Conservation (phyloP, 805 yeast genomes). For the Lachancea dasiensis region DNA sequence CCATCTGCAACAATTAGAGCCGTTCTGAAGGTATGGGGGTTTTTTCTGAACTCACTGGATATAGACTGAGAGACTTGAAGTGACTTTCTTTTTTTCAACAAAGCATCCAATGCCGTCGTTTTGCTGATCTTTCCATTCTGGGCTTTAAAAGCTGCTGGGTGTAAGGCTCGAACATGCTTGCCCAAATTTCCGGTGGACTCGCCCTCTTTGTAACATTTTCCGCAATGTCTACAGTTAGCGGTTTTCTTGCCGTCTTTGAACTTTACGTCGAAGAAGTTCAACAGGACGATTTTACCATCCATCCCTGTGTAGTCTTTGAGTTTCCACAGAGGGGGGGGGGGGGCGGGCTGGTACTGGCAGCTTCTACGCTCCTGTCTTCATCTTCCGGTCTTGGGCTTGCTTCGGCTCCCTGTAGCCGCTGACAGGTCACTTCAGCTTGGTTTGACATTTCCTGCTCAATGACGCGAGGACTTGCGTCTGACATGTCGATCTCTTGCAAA, state of each 20-base stretch:
- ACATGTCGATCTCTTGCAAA: background rate
- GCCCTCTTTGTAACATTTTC: constrained; percentile 4
- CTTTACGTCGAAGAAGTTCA: constrained; percentile 3
- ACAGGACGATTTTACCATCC: constrained; percentile 8
- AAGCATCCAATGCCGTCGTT: background rate
- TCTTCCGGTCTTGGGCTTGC: background rate
- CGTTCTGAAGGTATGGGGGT: constrained; percentile 1
- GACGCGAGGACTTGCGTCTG: background rate
- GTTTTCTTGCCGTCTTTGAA: background rate
- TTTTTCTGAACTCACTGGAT: background rate
- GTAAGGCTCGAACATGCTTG: constrained; percentile 6
- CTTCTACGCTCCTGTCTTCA: background rate
- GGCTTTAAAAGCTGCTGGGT: constrained; percentile 5
- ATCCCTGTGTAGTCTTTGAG: constrained; percentile 1
- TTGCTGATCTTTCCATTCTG: constrained; percentile 1
- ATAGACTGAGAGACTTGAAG: constrained; percentile 3
- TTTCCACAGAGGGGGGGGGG: background rate
- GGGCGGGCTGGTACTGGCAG: background rate
- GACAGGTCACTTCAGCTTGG: constrained; percentile 1
- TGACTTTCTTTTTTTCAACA: background rate
- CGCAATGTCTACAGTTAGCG: constrained; percentile 5
- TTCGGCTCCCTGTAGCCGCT: constrained; percentile 4
- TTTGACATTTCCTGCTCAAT: constrained; percentile 1
- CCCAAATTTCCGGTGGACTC: constrained; percentile 7
- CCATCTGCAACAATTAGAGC: constrained; percentile 3